Conservation (phyloP, 2,329 filamentous ascomycete species). For the Fusarium zealandicum region DNA sequence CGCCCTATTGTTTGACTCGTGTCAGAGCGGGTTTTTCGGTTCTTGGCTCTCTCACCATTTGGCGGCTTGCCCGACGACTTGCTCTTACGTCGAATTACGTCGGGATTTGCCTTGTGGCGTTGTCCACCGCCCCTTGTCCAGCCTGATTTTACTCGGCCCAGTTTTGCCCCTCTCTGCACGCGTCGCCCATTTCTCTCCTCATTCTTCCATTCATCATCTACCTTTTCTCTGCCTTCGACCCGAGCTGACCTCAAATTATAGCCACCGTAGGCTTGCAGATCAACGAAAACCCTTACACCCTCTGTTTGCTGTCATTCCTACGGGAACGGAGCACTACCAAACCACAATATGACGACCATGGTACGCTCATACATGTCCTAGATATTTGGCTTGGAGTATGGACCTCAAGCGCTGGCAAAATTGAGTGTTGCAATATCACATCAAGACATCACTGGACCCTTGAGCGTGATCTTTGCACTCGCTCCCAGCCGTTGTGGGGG, state of each 20-base stretch:
- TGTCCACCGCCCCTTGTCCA: slow-evolving; percentile 37
- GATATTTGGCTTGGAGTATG: background rate
- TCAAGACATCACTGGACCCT: background rate
- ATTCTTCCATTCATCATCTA: slow-evolving; percentile 19
- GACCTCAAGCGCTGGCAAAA: no score
- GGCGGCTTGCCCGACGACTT: slow-evolving; percentile 18
- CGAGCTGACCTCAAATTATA: slow-evolving; percentile 28
- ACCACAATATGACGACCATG: slow-evolving; percentile 59
- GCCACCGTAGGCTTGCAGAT: slow-evolving; percentile 37
- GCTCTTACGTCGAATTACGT: slow-evolving; percentile 31
- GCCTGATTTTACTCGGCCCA: slow-evolving; percentile 36
- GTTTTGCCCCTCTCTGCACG: slow-evolving; percentile 38
- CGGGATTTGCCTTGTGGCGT: slow-evolving; percentile 41
- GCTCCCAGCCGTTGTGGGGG: background rate
- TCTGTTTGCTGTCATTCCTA: slow-evolving; percentile 27
- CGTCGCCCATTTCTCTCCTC: slow-evolving; percentile 24
- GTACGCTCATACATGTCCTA: slow-evolving; percentile 45
- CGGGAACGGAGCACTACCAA: slow-evolving; percentile 34
- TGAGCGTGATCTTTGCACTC: background rate
- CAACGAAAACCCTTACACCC: slow-evolving; percentile 13
- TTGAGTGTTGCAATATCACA: background rate
- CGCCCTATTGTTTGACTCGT: slow-evolving; percentile 4
- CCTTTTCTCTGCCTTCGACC: slow-evolving; percentile 16
- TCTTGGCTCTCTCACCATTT: background rate
- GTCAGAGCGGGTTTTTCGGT: slow-evolving; percentile 16